These are phyloP conservation scores for Gymnopilus dilepis DNA, from an alignment of 768 basidiomycete species.

Conservation along the genomic window DNA sequence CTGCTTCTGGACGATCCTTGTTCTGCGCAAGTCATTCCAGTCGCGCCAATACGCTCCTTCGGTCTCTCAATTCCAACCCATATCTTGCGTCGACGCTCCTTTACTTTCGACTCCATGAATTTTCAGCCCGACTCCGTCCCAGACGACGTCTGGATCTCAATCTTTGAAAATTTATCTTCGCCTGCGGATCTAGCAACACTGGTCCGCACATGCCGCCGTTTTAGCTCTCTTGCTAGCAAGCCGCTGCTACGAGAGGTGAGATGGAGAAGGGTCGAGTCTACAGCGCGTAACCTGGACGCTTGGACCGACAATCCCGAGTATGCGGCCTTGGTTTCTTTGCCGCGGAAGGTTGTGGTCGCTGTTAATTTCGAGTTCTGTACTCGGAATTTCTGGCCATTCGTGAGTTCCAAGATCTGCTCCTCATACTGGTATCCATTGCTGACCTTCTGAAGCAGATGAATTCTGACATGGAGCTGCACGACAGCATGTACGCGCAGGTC, in stretches of 20 bases:
- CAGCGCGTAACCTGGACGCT: conserved; percentile 28
- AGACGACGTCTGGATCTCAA: conserved; percentile 37
- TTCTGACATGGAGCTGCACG: conserved; percentile 28
- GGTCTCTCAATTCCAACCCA: background rate
- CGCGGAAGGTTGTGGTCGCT: conserved; percentile 28
- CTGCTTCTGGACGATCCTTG: background rate
- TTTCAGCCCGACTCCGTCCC: conserved; percentile 21
- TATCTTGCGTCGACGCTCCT: background rate
- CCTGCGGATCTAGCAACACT: conserved; percentile 28
- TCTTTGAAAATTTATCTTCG: conserved; percentile 30
- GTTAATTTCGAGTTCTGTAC: conserved; percentile 19
- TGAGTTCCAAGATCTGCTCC: conserved; percentile 5
- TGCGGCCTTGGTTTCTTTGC: conserved; percentile 17
- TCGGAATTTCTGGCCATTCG: conserved; percentile 3
- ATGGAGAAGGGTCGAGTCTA: conserved; percentile 28
- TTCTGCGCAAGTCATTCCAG: background rate
- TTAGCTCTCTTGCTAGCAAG: conserved; percentile 30
- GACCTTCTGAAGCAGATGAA: background rate
- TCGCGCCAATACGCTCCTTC: background rate
- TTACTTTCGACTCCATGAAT: background rate
- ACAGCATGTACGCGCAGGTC: conserved; percentile 26
- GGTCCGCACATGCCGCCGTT: conserved; percentile 29
- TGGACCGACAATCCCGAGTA: conserved; percentile 25
- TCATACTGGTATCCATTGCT: background rate
- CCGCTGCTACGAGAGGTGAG: conserved; percentile 31